A percentile compares a stretch with the other conserved stretches of the same genome.
These are phyloP conservation scores for Pyrus bretschneideri DNA, from an alignment of 306 rosid species.

Conservation along the genomic window DNA sequence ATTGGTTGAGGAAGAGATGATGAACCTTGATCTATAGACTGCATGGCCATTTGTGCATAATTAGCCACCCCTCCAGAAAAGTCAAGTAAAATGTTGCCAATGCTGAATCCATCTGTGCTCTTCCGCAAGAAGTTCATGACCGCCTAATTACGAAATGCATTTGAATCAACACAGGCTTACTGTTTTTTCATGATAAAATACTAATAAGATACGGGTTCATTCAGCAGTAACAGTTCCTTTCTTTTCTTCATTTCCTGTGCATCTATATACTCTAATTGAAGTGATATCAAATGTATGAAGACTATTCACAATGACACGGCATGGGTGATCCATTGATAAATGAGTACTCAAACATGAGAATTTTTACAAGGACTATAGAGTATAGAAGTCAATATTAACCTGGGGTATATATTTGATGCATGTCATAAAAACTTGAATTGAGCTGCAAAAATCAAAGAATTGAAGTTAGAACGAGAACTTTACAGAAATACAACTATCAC, in stretches of 20 bases:
- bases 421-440: slow-evolving; percentile 79
- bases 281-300: not conserved
- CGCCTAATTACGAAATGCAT: slow-evolving; percentile 33
- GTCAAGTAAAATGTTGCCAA: slow-evolving; percentile 68
- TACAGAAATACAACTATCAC: not conserved
- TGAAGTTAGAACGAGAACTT: slow-evolving; percentile 19
- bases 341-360: not conserved
- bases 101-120: slow-evolving; percentile 89
- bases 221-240: not conserved
- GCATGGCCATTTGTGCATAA: slow-evolving; percentile 71
- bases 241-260: not conserved
- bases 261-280: not conserved
- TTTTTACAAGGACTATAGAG: not conserved
- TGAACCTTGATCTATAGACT: slow-evolving; percentile 84
- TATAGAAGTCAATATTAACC: slow-evolving; percentile 32
- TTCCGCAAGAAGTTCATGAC: slow-evolving; percentile 69
- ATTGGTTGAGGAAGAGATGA: slow-evolving; percentile 5
- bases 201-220: not conserved
- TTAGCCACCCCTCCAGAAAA: slow-evolving; percentile 68
- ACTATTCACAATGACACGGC: not conserved
- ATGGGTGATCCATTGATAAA: not conserved
- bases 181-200: not conserved
- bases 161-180: not conserved
- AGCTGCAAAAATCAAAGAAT: slow-evolving; percentile 44
- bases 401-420: slow-evolving; percentile 84